phyloP scores from a whole-genome alignment of 352 stramenopile genomes.

The Pythium apleroticum region DNA sequence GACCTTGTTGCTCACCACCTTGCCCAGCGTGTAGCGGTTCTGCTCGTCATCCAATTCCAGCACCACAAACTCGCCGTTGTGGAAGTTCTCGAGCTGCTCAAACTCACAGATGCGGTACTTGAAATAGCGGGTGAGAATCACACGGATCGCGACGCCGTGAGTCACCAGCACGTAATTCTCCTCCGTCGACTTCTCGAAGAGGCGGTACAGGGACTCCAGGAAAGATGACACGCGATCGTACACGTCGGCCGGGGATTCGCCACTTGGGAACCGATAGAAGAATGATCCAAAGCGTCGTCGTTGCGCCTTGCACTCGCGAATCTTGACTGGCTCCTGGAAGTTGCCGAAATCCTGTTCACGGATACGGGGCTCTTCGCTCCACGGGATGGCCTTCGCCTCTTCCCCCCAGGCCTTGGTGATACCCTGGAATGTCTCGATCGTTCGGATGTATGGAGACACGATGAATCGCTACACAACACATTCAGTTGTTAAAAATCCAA shows the following conservation, averaged over 20 bases:
- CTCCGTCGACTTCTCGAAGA: slow-evolving; percentile 79
- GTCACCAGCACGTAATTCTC: slow-evolving; percentile 87
- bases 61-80: slow-evolving; percentile 84
- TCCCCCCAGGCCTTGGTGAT: slow-evolving; percentile 72
- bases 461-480: slow-evolving; percentile 63
- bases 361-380: slow-evolving; percentile 85
- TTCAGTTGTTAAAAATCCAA: not conserved
- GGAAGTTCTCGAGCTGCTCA: slow-evolving; percentile 82
- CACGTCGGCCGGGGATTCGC: slow-evolving; percentile 85
- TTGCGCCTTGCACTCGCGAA: slow-evolving; percentile 79
- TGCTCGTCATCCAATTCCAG: slow-evolving; percentile 69
- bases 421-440: slow-evolving; percentile 86
- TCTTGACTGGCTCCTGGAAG: slow-evolving; percentile 82
- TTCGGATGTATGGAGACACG: slow-evolving; percentile 82
- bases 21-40: slow-evolving; percentile 59
- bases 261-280: slow-evolving; percentile 89
- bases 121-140: slow-evolving; percentile 90
- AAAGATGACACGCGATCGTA: slow-evolving; percentile 90
- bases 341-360: slow-evolving; percentile 91
- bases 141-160: slow-evolving; percentile 83
- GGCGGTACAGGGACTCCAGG: slow-evolving; percentile 82
- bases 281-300: slow-evolving; percentile 82
- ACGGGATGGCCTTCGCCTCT: slow-evolving; percentile 55
- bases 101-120: slow-evolving; percentile 87
- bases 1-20: slow-evolving; percentile 67